Evolutionary conservation across 306 rosid genomes (phyloP), one percentile per base, ranked within the genome.

Genomic region (Gleditsia sinensis): DNA sequence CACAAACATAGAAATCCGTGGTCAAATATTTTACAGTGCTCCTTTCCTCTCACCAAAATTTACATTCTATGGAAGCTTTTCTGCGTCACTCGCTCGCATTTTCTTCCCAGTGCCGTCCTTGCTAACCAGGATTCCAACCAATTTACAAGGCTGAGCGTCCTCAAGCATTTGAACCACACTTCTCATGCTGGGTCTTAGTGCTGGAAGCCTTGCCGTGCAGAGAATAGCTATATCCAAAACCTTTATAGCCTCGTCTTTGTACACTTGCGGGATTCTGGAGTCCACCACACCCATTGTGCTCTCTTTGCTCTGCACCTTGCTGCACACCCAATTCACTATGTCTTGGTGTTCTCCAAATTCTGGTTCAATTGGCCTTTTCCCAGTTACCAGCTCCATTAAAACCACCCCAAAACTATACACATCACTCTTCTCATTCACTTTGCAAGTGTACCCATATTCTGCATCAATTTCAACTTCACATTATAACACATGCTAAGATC

Each of bases 361-460:
- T 0, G 89, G 37, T 25, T 95, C 98, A 1, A 80, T 92, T 3
- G 99, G 90, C 80, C 83, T 95, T 59, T 88, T 95, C 0, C 99
- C 97, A 0, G 86, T 88, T 67, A 92, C 98, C 0, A 95, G 61
- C 81, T 95, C 99, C 92, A 95, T 83, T 10, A 95, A 42, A 23
- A 95, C 99, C 21, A 95, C 99, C 2, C 99, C 97, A 37, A 92
- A 94, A 39, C 99, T 94, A 24, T 94, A 94, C 39, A 94, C 96
- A 6, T 95, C 99, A 57, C 98, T 87, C 82, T 95, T 95, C 87
- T 92, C 99, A 14, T 83, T 92, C 58, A 95, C 97, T 39, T 78
- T 92, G 86, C 78, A 80, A 0, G 92, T 90, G 83, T 95, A 95
- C 0, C 92, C 99, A 70, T 92, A 95, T 63, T 95, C 99, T 94